A percentile compares a stretch with the other conserved stretches of the same genome.
Evolutionary conservation across 495 filamentous ascomycete species (phyloP).

Genomic region (Cenococcum geophilum): DNA sequence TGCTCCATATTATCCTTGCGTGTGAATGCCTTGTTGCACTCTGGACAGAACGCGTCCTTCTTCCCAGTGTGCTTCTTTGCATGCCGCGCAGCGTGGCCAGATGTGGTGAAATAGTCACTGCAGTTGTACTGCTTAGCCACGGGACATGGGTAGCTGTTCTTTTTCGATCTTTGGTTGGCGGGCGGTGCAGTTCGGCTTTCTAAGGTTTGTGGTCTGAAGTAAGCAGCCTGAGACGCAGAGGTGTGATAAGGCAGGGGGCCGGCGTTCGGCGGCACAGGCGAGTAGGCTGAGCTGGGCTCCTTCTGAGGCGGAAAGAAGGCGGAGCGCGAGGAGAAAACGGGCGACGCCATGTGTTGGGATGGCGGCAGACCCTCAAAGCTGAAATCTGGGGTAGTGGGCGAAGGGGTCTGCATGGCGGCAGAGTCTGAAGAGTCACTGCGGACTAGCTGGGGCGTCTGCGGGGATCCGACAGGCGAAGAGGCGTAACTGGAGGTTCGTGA

Average conservation of each 20-base stretch:
- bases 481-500: conserved; percentile 39
- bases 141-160: conserved; percentile 63
- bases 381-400: conserved; percentile 38
- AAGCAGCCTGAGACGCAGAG: conserved; percentile 14
- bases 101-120: conserved; percentile 71
- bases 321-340: conserved; percentile 15
- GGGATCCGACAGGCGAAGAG: conserved; percentile 36
- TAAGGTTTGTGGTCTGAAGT: conserved; percentile 16
- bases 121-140: conserved; percentile 42
- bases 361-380: conserved; percentile 19
- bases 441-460: conserved; percentile 36
- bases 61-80: conserved; percentile 95
- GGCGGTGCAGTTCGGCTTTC: conserved; percentile 18
- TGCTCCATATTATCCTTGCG: conserved; percentile 99
- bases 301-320: conserved; percentile 20
- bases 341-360: conserved; percentile 18
- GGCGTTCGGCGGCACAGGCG: conserved; percentile 20
- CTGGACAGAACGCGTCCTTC: conserved; percentile 84
- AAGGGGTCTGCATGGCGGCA: conserved; percentile 33
- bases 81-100: conserved; percentile 91
- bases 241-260: conserved; percentile 22
- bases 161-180: conserved; percentile 36
- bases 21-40: conserved; percentile 90
- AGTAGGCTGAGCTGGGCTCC: conserved; percentile 23
- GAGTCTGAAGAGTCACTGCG: conserved; percentile 38